phyloP scores from a whole-genome alignment of 2,329 filamentous ascomycete species.

The Epichloe sibirici region DNA sequence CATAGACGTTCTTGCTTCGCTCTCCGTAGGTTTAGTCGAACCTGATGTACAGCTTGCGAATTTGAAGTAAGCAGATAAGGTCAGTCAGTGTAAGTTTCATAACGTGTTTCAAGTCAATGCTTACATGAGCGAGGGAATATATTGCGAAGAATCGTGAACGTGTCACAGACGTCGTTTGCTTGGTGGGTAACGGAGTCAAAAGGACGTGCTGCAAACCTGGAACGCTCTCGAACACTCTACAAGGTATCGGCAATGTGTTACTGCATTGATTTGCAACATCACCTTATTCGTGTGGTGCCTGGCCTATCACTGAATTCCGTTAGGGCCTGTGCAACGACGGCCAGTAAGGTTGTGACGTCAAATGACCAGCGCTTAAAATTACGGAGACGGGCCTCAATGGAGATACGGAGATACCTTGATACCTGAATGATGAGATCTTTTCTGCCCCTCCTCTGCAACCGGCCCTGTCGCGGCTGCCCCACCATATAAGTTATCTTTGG shows the following conservation, averaged over 20 bases:
- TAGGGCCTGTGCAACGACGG: neutral
- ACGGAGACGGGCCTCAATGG: neutral
- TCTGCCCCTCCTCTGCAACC: constrained; percentile 8
- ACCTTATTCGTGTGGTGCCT: neutral
- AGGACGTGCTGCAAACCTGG: neutral
- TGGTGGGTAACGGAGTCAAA: neutral
- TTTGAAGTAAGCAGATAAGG: no score
- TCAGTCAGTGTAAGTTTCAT: no score
- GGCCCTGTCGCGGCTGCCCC: constrained; percentile 9
- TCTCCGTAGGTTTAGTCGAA: no score
- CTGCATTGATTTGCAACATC: neutral
- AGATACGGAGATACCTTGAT: neutral
- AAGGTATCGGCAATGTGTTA: neutral
- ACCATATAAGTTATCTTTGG: constrained; percentile 8
- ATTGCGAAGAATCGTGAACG: no score
- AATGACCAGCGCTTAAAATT: neutral
- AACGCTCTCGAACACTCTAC: neutral
- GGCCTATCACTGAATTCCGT: neutral
- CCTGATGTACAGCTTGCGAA: no score
- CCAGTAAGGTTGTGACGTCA: neutral
- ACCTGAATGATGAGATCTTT: constrained; percentile 10
- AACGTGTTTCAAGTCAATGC: no score
- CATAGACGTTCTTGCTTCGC: no score
- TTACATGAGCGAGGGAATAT: no score
- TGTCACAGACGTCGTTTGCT: neutral